phyloP scores from a whole-genome alignment of 1,284 basidiomycete genomes.

The Ustilago xerochloae region DNA sequence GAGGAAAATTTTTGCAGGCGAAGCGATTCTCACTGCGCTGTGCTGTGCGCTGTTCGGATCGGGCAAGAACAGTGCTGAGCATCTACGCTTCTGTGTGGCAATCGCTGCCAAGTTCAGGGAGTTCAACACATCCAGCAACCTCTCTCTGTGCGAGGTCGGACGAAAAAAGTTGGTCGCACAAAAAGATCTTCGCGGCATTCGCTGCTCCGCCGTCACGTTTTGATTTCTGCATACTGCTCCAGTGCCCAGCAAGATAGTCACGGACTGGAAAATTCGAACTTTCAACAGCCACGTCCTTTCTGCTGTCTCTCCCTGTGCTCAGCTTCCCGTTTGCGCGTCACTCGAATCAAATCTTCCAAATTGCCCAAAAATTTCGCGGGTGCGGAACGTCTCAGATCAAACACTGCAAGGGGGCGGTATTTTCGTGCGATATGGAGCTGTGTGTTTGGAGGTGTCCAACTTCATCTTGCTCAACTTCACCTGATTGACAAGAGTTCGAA shows the following conservation, averaged over 20 bases:
- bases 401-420: no score
- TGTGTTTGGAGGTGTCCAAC: no score
- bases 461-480: no score
- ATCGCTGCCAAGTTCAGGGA: background rate
- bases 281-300: slow-evolving; percentile 7
- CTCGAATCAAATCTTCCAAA: slow-evolving; percentile 16
- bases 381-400: no score
- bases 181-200: slow-evolving; percentile 15
- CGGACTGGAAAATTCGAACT: slow-evolving; percentile 28
- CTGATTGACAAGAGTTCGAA: no score
- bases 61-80: background rate
- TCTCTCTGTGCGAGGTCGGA: background rate
- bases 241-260: slow-evolving; percentile 2
- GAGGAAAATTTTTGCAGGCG: slow-evolving; percentile 39
- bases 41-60: background rate
- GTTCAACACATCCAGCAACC: no score
- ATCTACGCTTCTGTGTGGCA: slow-evolving; percentile 2
- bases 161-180: slow-evolving; percentile 14
- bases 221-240: background rate
- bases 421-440: no score
- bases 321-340: background rate
- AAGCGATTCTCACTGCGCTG: background rate
- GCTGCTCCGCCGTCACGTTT: background rate
- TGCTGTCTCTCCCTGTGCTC: background rate
- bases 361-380: slow-evolving; percentile 11